Evolutionary conservation across 140 eudicot species (phyloP).

Genomic region (Oenanthe javanica): DNA sequence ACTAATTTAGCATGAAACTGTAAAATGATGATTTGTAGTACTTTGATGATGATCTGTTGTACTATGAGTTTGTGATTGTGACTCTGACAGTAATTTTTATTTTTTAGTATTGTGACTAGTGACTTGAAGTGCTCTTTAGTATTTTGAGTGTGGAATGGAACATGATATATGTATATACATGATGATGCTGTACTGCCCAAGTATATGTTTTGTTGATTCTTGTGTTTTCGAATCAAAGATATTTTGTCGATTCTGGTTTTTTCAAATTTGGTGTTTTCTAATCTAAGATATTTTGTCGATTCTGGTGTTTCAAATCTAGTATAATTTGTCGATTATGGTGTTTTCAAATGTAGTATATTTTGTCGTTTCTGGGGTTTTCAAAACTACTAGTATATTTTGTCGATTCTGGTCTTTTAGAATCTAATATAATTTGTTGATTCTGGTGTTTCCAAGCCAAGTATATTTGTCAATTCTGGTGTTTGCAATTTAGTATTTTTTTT

Average conservation of each 20-base stretch:
- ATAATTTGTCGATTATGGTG: not conserved
- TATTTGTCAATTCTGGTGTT: not conserved
- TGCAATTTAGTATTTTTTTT: not conserved
- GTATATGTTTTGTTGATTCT: not conserved
- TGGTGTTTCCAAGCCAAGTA: not conserved
- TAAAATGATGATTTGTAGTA: not conserved
- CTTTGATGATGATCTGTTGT: not conserved
- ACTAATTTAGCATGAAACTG: not conserved
- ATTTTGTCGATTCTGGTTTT: not conserved
- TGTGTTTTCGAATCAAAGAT: too few relatives aligned
- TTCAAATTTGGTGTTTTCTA: too few relatives aligned
- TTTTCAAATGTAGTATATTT: not conserved
- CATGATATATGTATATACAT: not conserved
- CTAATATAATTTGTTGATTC: not conserved
- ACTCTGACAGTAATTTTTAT: not conserved
- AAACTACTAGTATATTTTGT: not conserved
- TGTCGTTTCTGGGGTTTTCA: not conserved
- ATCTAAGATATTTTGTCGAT: too few relatives aligned
- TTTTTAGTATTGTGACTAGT: not conserved
- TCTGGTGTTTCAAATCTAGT: too few relatives aligned
- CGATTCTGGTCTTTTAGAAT: not conserved
- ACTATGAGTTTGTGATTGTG: too few relatives aligned
- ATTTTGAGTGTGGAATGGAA: not conserved
- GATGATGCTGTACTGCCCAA: not conserved
- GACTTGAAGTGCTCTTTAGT: not conserved